Base-by-base conservation (phyloP, 1,284 basidiomycete genomes). In the Marasmius tenuissimus region DNA sequence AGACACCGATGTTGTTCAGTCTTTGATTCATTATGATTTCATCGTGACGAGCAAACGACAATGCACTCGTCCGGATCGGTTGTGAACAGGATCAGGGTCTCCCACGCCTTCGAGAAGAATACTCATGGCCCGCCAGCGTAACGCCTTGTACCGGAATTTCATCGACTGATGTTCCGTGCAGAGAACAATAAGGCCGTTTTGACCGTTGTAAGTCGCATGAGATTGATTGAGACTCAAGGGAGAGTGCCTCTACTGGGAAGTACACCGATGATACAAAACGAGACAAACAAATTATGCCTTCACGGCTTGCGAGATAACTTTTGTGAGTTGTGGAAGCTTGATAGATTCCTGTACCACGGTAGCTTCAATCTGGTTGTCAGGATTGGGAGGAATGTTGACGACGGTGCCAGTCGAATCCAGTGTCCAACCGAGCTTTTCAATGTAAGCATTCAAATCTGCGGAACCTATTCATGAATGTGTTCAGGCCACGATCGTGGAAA, bases 281-380 rank as follows among this genome's bases (percentile, higher is more conserved):
- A 54, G n/a, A 27, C 45, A 14, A 47, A 20, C 45, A 27, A 8
- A 54, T 60, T 65, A 70, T 61, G 69, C 71, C 67, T 78, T 78
- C 18, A 84, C 83, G 14, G 87, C 83, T 70, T 93, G 91, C 1
- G 90, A 82, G 63, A 96, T 90, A 65, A 96, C 82, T 78, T 94
- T 96, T 67, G 86, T 83, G 54, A 96, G 82, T 76, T 96, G 96
- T 67, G 89, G 88, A 61, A 97, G 81, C 74, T 91, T 91, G 66
- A 97, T 92, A 68, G 84, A 89, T 80, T 97, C 96, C 76, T 94
- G 92, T 50, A 97, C 92, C 47, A 97, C 86, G n/a, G 93, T 93
- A 0, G 95, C 93, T 75, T 95, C 93, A 70, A 97, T 94, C 71
- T 95, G 92, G 76, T 97, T 98, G 76, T 96, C 93, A n/a, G 91